Evolutionary conservation across 2,329 filamentous ascomycete genomes (phyloP), one percentile per base, ranked within the genome.

Genomic region (Fusarium beomiforme): DNA sequence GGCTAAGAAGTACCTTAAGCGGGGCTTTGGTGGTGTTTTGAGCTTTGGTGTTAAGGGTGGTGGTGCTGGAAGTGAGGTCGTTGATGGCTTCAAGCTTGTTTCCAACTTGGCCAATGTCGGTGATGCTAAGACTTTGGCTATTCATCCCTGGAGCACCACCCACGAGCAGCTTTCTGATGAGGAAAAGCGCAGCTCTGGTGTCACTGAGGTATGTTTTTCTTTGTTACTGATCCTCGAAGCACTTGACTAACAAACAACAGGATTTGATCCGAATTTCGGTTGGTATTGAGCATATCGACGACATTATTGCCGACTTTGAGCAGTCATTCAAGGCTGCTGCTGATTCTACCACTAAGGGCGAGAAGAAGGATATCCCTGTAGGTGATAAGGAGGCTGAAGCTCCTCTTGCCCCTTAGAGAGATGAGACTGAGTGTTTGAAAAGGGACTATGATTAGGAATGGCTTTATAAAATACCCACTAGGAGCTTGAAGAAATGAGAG

Each of bases 71-170:
- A 92, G 90, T 80, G 90, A 94, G 82, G 90, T 98, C 34, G 96
- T 98, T 56, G 96, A 99, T 82, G 90, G 90, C 75, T 97, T 99
- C 85, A 96, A 97, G 87, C 84, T 99, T 74, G 94, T 98, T 76
- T 97, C 94, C 21, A 98, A 98, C 83, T 85, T 98, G 74, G 96
- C 96, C 63, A 99, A 99, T 79, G 95, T 98, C 31, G 95, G 95
- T 63, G 95, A 98, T 81, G 93, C 93, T 51, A 98, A 98, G 88
- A 97, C 95, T 10, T 85, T 98, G 69, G 95, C 95, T 26, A 97
- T 98, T 75, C 95, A 98, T 82, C 95, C 95, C 24, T 97, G 94
- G 93, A 93, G 91, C 9, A 98, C 95, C 5, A 98, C 95, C 5
- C 95, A 98, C 81, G 93, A 97, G 85, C 95, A 98, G 84, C 87